Evolutionary conservation across 345 rosid genomes (phyloP).

Genomic region (Passiflora organensis): DNA sequence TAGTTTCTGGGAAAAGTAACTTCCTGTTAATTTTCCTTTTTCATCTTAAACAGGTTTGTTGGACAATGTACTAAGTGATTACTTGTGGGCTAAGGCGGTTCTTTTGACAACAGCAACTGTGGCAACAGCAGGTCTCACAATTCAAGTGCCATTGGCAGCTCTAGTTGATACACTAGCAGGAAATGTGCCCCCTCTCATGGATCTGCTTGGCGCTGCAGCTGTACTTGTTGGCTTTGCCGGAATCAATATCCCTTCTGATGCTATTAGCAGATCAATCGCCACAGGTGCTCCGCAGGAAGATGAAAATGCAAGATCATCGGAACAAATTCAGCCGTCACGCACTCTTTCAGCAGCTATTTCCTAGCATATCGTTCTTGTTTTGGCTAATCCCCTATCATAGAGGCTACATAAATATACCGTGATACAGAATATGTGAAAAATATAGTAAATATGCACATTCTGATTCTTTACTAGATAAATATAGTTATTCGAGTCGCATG

Average conservation of each 20-base stretch:
- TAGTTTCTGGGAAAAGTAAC: too few species aligned
- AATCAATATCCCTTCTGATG: slow-evolving; percentile 66
- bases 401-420: too few species aligned
- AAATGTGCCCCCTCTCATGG: slow-evolving; percentile 57
- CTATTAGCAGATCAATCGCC: slow-evolving; percentile 41
- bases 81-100: slow-evolving; percentile 93
- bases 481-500: too few species aligned
- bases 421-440: too few species aligned
- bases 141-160: slow-evolving; percentile 96
- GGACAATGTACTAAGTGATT: slow-evolving; percentile 91
- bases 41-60: slow-evolving; percentile 50
- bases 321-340: slow-evolving; percentile 8
- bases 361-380: slow-evolving; percentile 10
- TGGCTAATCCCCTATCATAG: too few species aligned
- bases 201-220: slow-evolving; percentile 76
- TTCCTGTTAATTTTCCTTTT: not conserved
- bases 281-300: slow-evolving; percentile 35
- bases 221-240: slow-evolving; percentile 91
- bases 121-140: slow-evolving; percentile 87
- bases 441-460: too few species aligned
- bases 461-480: too few species aligned
- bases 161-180: slow-evolving; percentile 69
- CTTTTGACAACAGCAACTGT: slow-evolving; percentile 85
- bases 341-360: slow-evolving; percentile 13
- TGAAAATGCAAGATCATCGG: slow-evolving; percentile 22